These are phyloP conservation scores for Globisporangium apiculatum DNA, from an alignment of 352 stramenopile species.

Conservation along the genomic window DNA sequence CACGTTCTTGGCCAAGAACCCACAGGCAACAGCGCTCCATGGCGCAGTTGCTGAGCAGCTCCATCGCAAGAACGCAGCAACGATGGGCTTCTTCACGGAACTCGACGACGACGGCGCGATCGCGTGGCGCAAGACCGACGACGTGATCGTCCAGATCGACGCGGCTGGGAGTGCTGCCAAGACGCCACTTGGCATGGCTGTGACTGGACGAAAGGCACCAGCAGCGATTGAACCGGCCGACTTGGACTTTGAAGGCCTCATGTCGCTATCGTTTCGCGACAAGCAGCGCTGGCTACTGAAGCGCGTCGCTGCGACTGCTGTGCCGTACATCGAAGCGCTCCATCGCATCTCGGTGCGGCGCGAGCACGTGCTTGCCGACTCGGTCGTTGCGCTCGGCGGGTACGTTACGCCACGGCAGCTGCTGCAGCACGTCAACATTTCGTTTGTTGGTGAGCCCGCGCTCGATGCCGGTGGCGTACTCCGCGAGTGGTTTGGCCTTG, in stretches of 20 bases:
- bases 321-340: conserved; percentile 58
- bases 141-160: conserved; percentile 38
- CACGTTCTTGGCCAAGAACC: conserved; percentile 51
- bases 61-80: conserved; percentile 69
- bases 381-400: conserved; percentile 41
- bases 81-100: conserved; percentile 64
- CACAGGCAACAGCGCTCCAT: conserved; percentile 28
- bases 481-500: conserved; percentile 76
- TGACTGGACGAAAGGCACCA: not conserved
- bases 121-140: conserved; percentile 44
- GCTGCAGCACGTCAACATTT: conserved; percentile 66
- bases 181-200: not conserved
- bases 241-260: conserved; percentile 58
- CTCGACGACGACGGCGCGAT: conserved; percentile 36
- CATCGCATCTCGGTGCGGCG: conserved; percentile 56
- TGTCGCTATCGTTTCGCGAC: conserved; percentile 60
- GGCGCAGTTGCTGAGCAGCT: conserved; percentile 52
- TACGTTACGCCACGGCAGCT: conserved; percentile 23
- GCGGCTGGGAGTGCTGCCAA: conserved; percentile 11
- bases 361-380: conserved; percentile 55
- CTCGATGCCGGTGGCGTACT: conserved; percentile 72
- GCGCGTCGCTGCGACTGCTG: conserved; percentile 38
- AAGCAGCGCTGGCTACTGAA: conserved; percentile 80
- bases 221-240: conserved; percentile 9
- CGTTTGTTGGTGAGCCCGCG: conserved; percentile 59